Evolutionary conservation across 306 rosid species (phyloP), one percentile per base, ranked within the genome.

Genomic region (Cyamopsis tetragonoloba): DNA sequence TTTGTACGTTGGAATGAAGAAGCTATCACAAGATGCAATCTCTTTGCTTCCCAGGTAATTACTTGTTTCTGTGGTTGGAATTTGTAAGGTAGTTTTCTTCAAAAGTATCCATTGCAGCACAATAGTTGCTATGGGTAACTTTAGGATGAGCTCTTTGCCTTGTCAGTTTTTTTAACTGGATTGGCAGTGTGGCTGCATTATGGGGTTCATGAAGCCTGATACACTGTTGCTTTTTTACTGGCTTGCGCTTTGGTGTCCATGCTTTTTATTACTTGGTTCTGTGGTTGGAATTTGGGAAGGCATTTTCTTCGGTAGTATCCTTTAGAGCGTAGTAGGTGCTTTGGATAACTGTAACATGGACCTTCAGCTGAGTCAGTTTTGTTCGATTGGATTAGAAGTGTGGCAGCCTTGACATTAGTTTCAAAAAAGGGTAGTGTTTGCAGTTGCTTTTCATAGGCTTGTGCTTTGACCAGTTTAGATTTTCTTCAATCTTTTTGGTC

Each of bases 1-100:
- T 91, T 95, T 85, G 96, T 88, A 47, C 95, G 95, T 15, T 95
- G 99, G 99, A 95, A 95, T 80, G 99, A 95, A 83, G 99, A 95
- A 85, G 96, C 99, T 77, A 82, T 95, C 80, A 47, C 96, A 70
- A 80, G 97, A 86, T 95, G 99, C 89, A 85, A 81, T 77, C 70
- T 95, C 76, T 91, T 95, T 78, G 83, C 97, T 66, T 80, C 97
- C 72, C 99, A 91, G 85, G 99, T 90, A 82, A 76, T 71, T 65
- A 22, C 32, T 59, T 73, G 80, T 42, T 56, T 64, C 7, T 43
- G 22, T 68, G 49, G 73, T 70, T 30, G 32, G 39, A 47, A 72
- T 62, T 38, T 44, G 43, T 46, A 53, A 56, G 57, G 32, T 64
- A 28, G 46, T 54, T 69, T 22, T 49, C 26, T 19, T 69, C 31